Base-by-base conservation (phyloP, 1,139 yeast species). In the Hanseniaspora sp. region DNA sequence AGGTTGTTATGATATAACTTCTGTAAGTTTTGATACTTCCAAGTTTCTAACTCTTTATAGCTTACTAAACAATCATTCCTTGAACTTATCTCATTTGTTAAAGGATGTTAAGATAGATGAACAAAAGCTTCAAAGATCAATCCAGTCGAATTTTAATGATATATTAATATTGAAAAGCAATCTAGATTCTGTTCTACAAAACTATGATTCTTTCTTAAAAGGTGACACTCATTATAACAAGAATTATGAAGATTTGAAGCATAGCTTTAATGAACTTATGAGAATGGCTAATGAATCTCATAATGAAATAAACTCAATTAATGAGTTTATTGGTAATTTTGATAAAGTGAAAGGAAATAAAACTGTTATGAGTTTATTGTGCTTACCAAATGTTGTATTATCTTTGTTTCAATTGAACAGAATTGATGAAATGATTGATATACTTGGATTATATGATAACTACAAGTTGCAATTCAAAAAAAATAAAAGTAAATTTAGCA, bases 71-170 rank as follows among this genome's bases (percentile, higher is more conserved):
- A 43, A 31, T 1, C 35, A 43, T 18, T 30, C 46, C 4, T 11
- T 43, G 9, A 15, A 43, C 15, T 12, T 43, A 8, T n/a, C 35
- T 9, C 5, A 12, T 7, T 5, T 30, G 5, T 13, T 43, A 15
- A 31, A 31, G 2, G 15, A 30, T 13, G 31, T 43, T 11, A 43
- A 30, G 31, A 7, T 43, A 7, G 29, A 43, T 17, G 46, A 43
- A 30, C 7, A 43, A 31, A 43, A 30, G 3, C n/a, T 43, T 6
- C 46, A 43, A 17, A 43, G 15, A 3, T 17, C 15, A 12, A 44
- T 43, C 7, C 39, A 49, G 11, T 29, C 40, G 3, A 49, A 49
- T 37, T 42, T 49, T 28, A 49, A 49, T 49, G 43, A 49, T 30
- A 43, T 49, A 12, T 35, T 49, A 31, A 30, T 43, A 4, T 31